phyloP scores from a whole-genome alignment of 768 basidiomycete genomes.

The Filobasidium floriforme region DNA sequence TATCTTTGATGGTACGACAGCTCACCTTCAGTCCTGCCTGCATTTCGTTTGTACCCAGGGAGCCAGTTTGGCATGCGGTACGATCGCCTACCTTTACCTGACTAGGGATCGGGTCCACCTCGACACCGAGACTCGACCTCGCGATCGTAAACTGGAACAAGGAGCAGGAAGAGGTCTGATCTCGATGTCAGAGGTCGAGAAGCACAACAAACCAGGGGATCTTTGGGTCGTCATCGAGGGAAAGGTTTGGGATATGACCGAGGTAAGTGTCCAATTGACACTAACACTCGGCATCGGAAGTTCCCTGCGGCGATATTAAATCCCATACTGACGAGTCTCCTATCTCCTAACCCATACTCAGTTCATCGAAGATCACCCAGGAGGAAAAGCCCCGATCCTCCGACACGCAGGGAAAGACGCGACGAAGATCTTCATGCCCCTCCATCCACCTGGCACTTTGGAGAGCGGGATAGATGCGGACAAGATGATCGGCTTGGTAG shows the following conservation, averaged over 20 bases:
- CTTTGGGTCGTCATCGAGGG: slow-evolving; percentile 43
- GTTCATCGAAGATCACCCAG: slow-evolving; percentile 43
- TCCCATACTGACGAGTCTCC: too few relatives aligned
- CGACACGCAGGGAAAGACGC: slow-evolving; percentile 41
- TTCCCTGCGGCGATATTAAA: too few relatives aligned
- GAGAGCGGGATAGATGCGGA: slow-evolving; percentile 35
- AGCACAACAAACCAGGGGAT: slow-evolving; percentile 36
- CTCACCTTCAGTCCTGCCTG: too few relatives aligned
- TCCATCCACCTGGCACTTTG: slow-evolving; percentile 45
- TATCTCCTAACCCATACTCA: too few relatives aligned
- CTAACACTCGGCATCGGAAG: too few relatives aligned
- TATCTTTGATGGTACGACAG: too few relatives aligned
- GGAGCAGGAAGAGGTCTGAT: slow-evolving; percentile 32
- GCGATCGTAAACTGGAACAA: too few relatives aligned
- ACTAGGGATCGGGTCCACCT: slow-evolving; percentile 1
- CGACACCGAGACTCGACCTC: background rate
- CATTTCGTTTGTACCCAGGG: too few relatives aligned
- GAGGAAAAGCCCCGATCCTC: slow-evolving; percentile 36
- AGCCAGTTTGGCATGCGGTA: background rate
- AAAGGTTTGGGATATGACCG: slow-evolving; percentile 42
- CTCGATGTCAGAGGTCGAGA: slow-evolving; percentile 39
- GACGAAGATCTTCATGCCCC: slow-evolving; percentile 34
- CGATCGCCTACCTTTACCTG: background rate
- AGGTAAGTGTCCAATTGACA: too few relatives aligned
- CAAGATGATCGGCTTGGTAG: slow-evolving; percentile 32